Conservation (phyloP, 106 monocot genomes). For the Dendrobium huoshanense region DNA sequence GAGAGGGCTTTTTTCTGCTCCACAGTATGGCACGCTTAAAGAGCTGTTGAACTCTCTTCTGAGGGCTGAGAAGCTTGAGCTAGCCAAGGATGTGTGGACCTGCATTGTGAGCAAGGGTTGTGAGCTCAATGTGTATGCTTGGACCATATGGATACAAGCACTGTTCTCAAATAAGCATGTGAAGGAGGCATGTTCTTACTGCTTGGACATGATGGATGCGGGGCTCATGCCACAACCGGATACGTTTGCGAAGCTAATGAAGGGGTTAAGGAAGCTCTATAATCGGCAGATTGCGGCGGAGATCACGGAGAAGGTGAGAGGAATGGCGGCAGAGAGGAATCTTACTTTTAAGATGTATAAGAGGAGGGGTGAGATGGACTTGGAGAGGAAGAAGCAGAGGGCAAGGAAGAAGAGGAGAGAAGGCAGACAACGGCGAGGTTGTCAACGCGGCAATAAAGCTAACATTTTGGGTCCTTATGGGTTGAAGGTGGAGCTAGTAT, state of each 20-base stretch:
- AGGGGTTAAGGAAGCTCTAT: constrained; percentile 83
- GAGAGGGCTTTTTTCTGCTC: constrained; percentile 50
- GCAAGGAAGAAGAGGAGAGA: constrained; percentile 21
- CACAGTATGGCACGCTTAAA: constrained; percentile 87
- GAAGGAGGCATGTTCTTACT: constrained; percentile 78
- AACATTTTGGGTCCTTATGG: not conserved
- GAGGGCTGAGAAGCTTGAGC: constrained; percentile 62
- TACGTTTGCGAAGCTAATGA: constrained; percentile 93
- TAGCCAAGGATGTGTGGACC: constrained; percentile 77
- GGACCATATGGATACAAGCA: constrained; percentile 98
- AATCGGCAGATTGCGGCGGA: constrained; percentile 77
- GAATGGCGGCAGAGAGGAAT: constrained; percentile 81
- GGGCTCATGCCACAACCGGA: constrained; percentile 92
- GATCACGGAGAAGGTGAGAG: constrained; percentile 88
- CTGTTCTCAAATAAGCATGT: constrained; percentile 64
- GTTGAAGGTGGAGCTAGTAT: not conserved
- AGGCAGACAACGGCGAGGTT: not conserved
- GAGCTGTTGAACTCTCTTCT: constrained; percentile 70
- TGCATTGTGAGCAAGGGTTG: constrained; percentile 60
- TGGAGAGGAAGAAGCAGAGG: constrained; percentile 50
- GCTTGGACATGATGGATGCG: constrained; percentile 83
- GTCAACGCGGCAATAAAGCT: not conserved
- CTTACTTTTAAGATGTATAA: constrained; percentile 90
- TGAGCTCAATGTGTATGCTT: constrained; percentile 67
- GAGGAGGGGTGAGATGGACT: constrained; percentile 65